Evolutionary conservation across 2,329 filamentous ascomycete genomes (phyloP).

Genomic region (Cladosporium austrohemisphaericum): DNA sequence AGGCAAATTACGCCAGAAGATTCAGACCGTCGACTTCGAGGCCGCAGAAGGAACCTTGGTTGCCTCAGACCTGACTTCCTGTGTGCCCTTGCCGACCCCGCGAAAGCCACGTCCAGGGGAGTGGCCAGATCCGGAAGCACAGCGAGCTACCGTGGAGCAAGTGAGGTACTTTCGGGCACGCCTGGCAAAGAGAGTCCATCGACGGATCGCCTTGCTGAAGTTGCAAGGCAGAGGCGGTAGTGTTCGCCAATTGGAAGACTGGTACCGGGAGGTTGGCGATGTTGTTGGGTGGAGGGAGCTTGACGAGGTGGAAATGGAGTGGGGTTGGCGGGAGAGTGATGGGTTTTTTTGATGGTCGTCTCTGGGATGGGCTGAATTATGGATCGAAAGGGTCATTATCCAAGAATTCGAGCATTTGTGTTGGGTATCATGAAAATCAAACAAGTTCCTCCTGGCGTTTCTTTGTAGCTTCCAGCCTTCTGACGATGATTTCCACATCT

Average conservation of each 20-base stretch:
- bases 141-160: neutral
- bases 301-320: neutral
- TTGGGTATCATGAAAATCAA: constrained; percentile 18
- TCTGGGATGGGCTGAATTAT: too few species aligned
- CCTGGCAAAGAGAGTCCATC: neutral
- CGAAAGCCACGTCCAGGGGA: too few species aligned
- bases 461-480: constrained; percentile 58
- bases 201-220: neutral
- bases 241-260: constrained; percentile 1
- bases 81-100: neutral
- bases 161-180: neutral
- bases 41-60: neutral
- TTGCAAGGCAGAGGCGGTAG: neutral
- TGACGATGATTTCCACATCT: constrained; percentile 61
- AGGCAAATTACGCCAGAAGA: neutral
- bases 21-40: neutral
- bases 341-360: neutral
- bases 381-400: too few species aligned
- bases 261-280: constrained; percentile 3
- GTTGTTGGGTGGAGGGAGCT: constrained; percentile 5
- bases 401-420: neutral
- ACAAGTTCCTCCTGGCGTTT: constrained; percentile 49
- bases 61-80: neutral
- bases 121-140: too few species aligned
- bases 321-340: constrained; percentile 1